A percentile compares a stretch with the other conserved stretches of the same genome.
phyloP scores from a whole-genome alignment of 257 asterid species.

The Plantago elongata region DNA sequence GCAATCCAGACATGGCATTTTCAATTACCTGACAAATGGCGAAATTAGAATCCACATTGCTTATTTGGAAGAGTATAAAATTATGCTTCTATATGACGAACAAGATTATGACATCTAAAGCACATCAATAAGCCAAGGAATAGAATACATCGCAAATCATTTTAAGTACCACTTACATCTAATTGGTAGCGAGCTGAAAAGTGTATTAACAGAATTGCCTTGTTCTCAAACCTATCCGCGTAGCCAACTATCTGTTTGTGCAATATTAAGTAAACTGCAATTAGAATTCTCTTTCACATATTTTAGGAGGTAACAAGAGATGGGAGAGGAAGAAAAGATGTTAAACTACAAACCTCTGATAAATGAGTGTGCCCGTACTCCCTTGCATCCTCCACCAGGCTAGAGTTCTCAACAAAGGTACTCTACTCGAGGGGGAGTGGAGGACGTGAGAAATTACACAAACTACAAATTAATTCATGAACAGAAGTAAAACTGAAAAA shows the following conservation, averaged over 20 bases:
- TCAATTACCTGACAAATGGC: conserved; percentile 53
- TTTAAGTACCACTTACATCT: conserved; percentile 46
- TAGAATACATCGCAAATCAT: too few species aligned
- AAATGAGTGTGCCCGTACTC: conserved; percentile 90
- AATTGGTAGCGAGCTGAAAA: conserved; percentile 92
- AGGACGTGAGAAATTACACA: too few species aligned
- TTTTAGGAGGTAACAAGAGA: not conserved
- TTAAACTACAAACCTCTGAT: conserved; percentile 56
- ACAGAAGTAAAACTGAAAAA: too few species aligned
- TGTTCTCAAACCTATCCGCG: conserved; percentile 74
- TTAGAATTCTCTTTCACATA: conserved; percentile 9
- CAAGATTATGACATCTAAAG: not conserved
- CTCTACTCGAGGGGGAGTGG: conserved; percentile 56
- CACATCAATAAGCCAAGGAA: too few species aligned
- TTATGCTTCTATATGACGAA: not conserved
- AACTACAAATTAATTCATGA: too few species aligned
- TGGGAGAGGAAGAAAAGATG: conserved; percentile 1
- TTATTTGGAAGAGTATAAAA: not conserved
- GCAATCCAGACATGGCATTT: conserved; percentile 62
- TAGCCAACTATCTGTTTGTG: conserved; percentile 49
- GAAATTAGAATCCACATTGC: not conserved
- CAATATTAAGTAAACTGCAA: conserved; percentile 11
- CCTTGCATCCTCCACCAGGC: conserved; percentile 62
- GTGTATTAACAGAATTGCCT: conserved; percentile 90
- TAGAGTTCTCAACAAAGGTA: conserved; percentile 68